Evolutionary conservation across 768 basidiomycete genomes (phyloP), one percentile per base, ranked within the genome.

Genomic region (Artomyces pyxidatus): DNA sequence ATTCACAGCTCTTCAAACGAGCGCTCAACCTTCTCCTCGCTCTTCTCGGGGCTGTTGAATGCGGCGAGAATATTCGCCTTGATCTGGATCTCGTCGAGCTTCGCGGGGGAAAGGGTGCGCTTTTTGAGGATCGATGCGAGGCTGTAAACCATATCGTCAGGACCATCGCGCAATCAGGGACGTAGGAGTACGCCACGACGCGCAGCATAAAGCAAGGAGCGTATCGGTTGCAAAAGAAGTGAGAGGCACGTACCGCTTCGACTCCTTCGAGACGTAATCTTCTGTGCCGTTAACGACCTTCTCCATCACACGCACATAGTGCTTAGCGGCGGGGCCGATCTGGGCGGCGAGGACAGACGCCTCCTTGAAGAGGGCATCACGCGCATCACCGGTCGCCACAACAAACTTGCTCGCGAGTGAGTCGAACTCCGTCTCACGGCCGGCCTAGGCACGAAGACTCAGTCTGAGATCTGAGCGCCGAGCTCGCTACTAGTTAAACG

Each of bases 11-110:
- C 56, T 32, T 49, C 59, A 12, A 45, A 45, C 26, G 51, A 58
- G 37, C 54, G 53, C 37, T 49, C 56, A 16, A 60, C 48, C 2
- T 47, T 47, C 37, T 58, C 62, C 57, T 63, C 57, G 23, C 47
- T 59, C 14, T 48, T 61, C 52, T 64, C 62, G 32, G 55, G 61
- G 10, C 55, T 59, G 53, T 62, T 61, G 50, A 91, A 90, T 0
- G 85, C 78, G 14, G 68, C 64, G 42, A 92, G 76, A 58, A 98
- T 78, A 71, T 98, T 98, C 47, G 80, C 75, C 71, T 95, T 97
- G 64, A 88, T 77, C 68, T 89, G 87, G 61, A 97, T 83, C 70
- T 97, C 92, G 62, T 99, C 96, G 37, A 93, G 68, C 69, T 98
- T 97, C 37, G 73, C 67, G 0, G 77, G 73, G 7, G 85, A 73